Evolutionary conservation across 768 basidiomycete species (phyloP), one percentile per base, ranked within the genome.

Genomic region (Mycena haematopus): DNA sequence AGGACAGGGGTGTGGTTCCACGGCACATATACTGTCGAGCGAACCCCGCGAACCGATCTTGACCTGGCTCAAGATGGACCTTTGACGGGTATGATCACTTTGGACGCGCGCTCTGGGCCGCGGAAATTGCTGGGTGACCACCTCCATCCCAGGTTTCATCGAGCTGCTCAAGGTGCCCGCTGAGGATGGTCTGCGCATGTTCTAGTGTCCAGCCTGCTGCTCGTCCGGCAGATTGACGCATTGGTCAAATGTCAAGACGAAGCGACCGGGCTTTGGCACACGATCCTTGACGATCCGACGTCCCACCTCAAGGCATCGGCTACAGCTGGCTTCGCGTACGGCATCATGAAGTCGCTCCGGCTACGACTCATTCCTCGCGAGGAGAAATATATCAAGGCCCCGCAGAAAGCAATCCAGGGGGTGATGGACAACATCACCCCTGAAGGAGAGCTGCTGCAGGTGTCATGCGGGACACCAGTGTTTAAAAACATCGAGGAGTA

Each of bases 41-140:
- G 21, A 33, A 27, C 36, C 15, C 10, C 25, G 14, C 40, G 24
- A 27, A 25, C 19, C 17, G 11, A n/a, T 25, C 15, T 54, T 35
- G 46, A 56, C 22, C 44, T 27, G 38, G 2, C 13, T 36, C 45
- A 80, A 79, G 79, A 10, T 82, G 80, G 79, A 79, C 77, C 8
- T 82, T 81, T 53, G 77, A 78, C 42, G 80, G 80, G 2, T 72
- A 79, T 17, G 80, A 82, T 66, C 78, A 82, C 62, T 82, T 81
- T 58, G 80, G 77, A 11, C 70, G 73, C 35, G 82, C 82, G 11
- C 75, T 75, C 38, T 85, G 85, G 85, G 80, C 9, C 73, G 84
- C 58, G 84, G 85, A 31, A 86, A 85, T 69, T 83, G 82, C 66
- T 86, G 84, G 83, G 73, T 79, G 11, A 82, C 81, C 2, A 72